These are phyloP conservation scores for Sphagnum magellanicum DNA, from an alignment of 228 moss, liverwort and hornwort species.

Conservation along the genomic window DNA sequence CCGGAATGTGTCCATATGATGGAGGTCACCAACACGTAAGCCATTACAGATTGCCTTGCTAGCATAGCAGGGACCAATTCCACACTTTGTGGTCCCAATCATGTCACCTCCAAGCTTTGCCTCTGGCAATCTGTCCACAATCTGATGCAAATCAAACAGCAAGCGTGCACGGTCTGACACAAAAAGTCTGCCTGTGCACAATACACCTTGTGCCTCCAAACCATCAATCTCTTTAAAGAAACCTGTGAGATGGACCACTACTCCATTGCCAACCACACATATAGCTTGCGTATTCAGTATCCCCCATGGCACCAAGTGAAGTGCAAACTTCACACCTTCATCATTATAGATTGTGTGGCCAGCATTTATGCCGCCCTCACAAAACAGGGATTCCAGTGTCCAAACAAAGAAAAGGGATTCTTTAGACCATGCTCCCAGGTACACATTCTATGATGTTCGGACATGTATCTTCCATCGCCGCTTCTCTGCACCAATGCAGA, in stretches of 20 bases:
- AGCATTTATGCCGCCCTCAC: conserved; percentile 93
- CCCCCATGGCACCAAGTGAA: conserved; percentile 91
- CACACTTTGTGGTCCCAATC: conserved; percentile 97
- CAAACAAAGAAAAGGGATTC: no score
- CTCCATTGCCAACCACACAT: conserved; percentile 96
- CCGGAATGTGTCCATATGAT: conserved; percentile 61
- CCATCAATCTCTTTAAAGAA: conserved; percentile 84
- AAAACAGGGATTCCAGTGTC: no score
- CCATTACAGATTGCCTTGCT: conserved; percentile 95
- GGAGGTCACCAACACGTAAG: conserved; percentile 80
- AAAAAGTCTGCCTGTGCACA: conserved; percentile 73
- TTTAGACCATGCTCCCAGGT: no score
- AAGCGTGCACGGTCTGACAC: conserved; percentile 93
- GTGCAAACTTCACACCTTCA: conserved; percentile 82
- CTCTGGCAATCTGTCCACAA: conserved; percentile 74
- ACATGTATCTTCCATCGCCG: no score
- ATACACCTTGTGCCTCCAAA: conserved; percentile 68
- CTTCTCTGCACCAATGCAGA: no score
- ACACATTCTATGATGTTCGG: no score
- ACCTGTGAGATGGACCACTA: conserved; percentile 90
- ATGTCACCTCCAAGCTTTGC: conserved; percentile 71
- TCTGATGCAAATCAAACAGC: conserved; percentile 76
- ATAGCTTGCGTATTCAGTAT: conserved; percentile 75
- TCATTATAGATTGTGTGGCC: conserved; percentile 96
- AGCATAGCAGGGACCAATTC: conserved; percentile 95